phyloP scores from a whole-genome alignment of 176 grass and related monocot genomes.

The Oryza australiensis region DNA sequence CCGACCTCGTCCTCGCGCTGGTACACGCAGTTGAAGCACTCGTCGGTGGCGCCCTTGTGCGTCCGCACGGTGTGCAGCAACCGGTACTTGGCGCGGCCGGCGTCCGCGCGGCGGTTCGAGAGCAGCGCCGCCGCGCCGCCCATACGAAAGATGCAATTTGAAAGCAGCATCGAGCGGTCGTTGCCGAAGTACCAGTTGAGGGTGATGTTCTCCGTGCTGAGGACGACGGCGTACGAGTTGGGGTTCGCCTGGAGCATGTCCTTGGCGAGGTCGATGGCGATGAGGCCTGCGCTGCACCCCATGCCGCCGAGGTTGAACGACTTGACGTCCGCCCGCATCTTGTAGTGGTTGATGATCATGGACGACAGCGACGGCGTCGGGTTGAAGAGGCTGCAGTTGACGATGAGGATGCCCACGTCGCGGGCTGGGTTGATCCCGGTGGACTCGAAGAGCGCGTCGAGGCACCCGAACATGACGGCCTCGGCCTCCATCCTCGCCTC shows the following conservation, averaged over 20 bases:
- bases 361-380: constrained; percentile 73
- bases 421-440: constrained; percentile 59
- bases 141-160: constrained; percentile 90
- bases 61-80: constrained; percentile 71
- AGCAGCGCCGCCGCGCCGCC: constrained; percentile 67
- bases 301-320: constrained; percentile 82
- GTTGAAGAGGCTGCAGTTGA: constrained; percentile 84
- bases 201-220: constrained; percentile 83
- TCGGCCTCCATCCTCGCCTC: constrained; percentile 65
- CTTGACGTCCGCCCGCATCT: constrained; percentile 67
- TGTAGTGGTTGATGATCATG: constrained; percentile 80
- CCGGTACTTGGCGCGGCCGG: constrained; percentile 68
- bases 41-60: constrained; percentile 68
- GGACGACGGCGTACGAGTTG: constrained; percentile 53
- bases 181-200: constrained; percentile 83
- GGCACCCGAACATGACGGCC: constrained; percentile 76
- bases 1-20: constrained; percentile 57
- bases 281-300: constrained; percentile 80
- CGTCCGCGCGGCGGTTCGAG: constrained; percentile 59
- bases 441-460: constrained; percentile 55
- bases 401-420: constrained; percentile 66
- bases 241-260: constrained; percentile 70
- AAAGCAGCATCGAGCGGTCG: constrained; percentile 71
- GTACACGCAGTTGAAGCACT: constrained; percentile 77
- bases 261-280: constrained; percentile 76